phyloP scores from a whole-genome alignment of 1,139 yeast genomes.

The Suhomyces wounanorum region DNA sequence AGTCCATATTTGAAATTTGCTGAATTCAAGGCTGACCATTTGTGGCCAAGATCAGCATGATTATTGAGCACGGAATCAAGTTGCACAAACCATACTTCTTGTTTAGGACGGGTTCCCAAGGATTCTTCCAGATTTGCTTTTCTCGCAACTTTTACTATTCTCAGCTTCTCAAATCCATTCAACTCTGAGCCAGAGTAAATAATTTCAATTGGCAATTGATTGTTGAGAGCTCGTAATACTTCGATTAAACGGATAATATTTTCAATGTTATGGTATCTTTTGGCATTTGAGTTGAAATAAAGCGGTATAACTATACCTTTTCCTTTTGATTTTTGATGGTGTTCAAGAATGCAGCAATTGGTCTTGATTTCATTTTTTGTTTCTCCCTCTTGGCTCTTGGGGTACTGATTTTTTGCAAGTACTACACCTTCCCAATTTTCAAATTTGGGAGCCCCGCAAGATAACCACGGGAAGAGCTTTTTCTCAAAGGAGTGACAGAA shows the following conservation, averaged over 20 bases:
- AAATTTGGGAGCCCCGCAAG: conserved; percentile 16
- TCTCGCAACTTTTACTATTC: conserved; percentile 23
- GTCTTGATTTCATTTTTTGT: not conserved
- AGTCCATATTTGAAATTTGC: conserved; percentile 25
- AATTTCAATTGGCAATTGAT: conserved; percentile 35
- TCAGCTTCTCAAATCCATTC: conserved; percentile 20
- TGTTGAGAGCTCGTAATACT: conserved; percentile 31
- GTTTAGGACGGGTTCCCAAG: conserved; percentile 21
- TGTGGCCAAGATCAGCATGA: conserved; percentile 4
- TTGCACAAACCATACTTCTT: conserved; percentile 34
- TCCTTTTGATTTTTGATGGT: conserved; percentile 24
- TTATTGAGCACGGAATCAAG: conserved; percentile 20
- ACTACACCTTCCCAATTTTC: conserved; percentile 21
- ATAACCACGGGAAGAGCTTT: conserved; percentile 21
- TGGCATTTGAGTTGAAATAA: conserved; percentile 17
- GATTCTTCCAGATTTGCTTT: not conserved
- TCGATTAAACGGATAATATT: conserved; percentile 26
- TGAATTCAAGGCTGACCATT: conserved; percentile 14
- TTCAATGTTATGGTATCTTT: conserved; percentile 19
- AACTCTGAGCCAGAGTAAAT: conserved; percentile 20
- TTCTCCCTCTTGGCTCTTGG: conserved; percentile 5
- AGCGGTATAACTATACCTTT: conserved; percentile 41
- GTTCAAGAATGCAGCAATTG: conserved; percentile 19
- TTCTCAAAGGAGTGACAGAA: conserved; percentile 10
- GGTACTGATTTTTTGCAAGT: conserved; percentile 1